phyloP scores from a whole-genome alignment of 2,329 filamentous ascomycete genomes.

The Aspergillus sp. region DNA sequence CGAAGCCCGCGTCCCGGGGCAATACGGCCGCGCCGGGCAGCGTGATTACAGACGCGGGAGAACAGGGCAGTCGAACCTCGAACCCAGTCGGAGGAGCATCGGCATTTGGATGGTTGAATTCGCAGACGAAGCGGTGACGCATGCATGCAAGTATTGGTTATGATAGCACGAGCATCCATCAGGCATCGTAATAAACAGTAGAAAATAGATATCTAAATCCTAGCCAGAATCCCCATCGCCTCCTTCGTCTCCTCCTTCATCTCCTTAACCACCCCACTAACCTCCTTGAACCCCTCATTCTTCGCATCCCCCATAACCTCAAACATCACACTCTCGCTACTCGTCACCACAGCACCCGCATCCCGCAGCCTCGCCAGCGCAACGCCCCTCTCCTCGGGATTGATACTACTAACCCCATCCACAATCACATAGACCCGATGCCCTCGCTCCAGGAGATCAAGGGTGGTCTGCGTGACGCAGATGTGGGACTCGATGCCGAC shows the following conservation, averaged over 20 bases:
- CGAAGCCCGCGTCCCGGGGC: conserved; percentile 47
- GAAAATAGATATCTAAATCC: conserved; percentile 38
- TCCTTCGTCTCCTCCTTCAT: conserved; percentile 60
- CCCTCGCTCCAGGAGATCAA: conserved; percentile 66
- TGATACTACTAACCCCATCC: conserved; percentile 83
- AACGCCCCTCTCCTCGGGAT: conserved; percentile 68
- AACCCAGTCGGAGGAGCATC: conserved; percentile 90
- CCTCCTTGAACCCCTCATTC: conserved; percentile 58
- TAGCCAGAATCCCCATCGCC: conserved; percentile 57
- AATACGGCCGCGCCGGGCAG: conserved; percentile 16
- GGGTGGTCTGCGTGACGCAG: conserved; percentile 83
- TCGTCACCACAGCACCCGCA: conserved; percentile 71
- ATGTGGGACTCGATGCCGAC: conserved; percentile 92
- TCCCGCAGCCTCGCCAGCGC: conserved; percentile 66
- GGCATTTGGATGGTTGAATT: conserved; percentile 86
- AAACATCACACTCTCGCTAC: conserved; percentile 82
- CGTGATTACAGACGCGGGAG: conserved; percentile 1
- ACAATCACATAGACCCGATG: conserved; percentile 80
- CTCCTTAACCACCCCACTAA: conserved; percentile 73
- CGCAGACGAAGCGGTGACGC: conserved; percentile 10
- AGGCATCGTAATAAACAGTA: no score
- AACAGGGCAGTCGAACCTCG: no score
- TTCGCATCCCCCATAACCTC: conserved; percentile 78
- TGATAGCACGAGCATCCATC: no score
- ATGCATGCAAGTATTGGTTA: no score